Evolutionary conservation across 1,284 basidiomycete species (phyloP), one percentile per base, ranked within the genome.

Genomic region (Thecaphora frezii): DNA sequence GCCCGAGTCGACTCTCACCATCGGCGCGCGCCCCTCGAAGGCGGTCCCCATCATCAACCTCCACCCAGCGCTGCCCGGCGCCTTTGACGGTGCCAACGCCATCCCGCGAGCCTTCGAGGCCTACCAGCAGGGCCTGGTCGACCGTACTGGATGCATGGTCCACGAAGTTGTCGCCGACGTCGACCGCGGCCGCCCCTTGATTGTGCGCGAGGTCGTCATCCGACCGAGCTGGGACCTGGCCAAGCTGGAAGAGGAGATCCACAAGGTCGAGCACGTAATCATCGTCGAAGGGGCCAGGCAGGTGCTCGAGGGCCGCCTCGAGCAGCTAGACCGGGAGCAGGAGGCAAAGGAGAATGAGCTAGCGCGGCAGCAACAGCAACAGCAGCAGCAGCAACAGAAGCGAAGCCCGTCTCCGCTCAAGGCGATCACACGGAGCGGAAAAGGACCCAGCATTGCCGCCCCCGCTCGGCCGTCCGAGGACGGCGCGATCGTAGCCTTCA

Each of bases 121-220:
- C 1, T 94, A 89, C 78, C 84, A 90, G 73, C 84, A 83, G 54
- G 91, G 90, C 4, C 44, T 60, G 16, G 60, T 64, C 23, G 56
- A 71, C 39, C 66, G 69, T 41, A 88, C 90, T 0, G 94, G 94
- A 0, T 88, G 86, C 3, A 98, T 98, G 94, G 88, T 97, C 0
- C 94, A 98, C 81, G 85, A 88, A 33, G 94, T 97, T 16, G 88
- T 97, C 28, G 88, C 88, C 58, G 91, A 94, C 76, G 93, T 98
- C 13, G 96, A 98, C 80, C 85, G 88, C 7, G 96, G 94, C 1
- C 87, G 89, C 73, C 93, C 94, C 0, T 76, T 98, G 37, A 79
- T 97, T 25, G 88, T 93, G 43, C 82, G 85, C 54, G 86, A 91
- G 73, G 86, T 98, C 13, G 84, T 85, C 61, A 87, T 96, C 54